phyloP scores from a whole-genome alignment of 345 rosid genomes.

The Eutrema japonicum region DNA sequence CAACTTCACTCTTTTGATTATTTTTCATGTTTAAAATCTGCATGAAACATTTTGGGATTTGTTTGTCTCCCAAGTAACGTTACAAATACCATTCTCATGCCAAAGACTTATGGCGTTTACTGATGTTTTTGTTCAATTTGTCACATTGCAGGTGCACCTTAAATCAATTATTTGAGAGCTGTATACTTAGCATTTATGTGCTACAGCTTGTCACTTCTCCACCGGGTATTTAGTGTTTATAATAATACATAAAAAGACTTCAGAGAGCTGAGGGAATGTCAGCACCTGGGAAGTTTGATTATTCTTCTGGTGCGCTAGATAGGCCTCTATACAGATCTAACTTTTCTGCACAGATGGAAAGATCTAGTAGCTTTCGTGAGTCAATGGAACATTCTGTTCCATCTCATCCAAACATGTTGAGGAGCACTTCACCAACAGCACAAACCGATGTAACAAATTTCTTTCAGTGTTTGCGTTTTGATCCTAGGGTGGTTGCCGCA shows the following conservation, averaged over 20 bases:
- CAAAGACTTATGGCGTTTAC: slow-evolving; percentile 15
- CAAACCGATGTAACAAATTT: slow-evolving; percentile 74
- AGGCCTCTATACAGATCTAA: slow-evolving; percentile 82
- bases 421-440: slow-evolving; percentile 59
- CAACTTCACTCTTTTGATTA: neutral
- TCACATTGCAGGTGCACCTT: slow-evolving; percentile 55
- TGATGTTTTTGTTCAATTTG: neutral
- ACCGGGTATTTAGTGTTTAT: slow-evolving; percentile 52
- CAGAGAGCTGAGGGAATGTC: slow-evolving; percentile 67
- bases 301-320: slow-evolving; percentile 79
- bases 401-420: slow-evolving; percentile 64
- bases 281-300: slow-evolving; percentile 81
- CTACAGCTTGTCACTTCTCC: slow-evolving; percentile 61
- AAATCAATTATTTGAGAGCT: slow-evolving; percentile 37
- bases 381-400: slow-evolving; percentile 66
- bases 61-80: slow-evolving; percentile 25
- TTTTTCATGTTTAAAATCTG: slow-evolving; percentile 21
- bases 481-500: slow-evolving; percentile 71
- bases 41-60: slow-evolving; percentile 16
- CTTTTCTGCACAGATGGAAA: slow-evolving; percentile 70
- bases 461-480: slow-evolving; percentile 74
- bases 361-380: slow-evolving; percentile 87
- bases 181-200: slow-evolving; percentile 53
- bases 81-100: slow-evolving; percentile 8
- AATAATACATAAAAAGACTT: slow-evolving; percentile 43